phyloP scores from a whole-genome alignment of 78 protist species.

The Speleostelium caveatum region DNA sequence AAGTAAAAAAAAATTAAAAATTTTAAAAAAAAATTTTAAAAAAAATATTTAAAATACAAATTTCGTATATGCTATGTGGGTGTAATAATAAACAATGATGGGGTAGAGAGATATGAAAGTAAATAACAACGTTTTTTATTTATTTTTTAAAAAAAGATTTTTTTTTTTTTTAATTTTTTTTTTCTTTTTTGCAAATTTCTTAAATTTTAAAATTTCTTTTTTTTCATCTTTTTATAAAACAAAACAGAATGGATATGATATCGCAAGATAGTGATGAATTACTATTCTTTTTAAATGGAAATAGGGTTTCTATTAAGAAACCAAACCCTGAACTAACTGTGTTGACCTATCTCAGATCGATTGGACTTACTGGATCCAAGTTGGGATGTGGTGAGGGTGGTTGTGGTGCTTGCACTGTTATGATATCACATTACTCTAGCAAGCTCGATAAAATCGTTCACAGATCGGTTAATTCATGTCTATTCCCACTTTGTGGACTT shows the following conservation, averaged over 20 bases:
- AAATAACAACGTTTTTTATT: not conserved
- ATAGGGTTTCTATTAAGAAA: slow-evolving; percentile 6
- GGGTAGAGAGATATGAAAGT: too few relatives aligned
- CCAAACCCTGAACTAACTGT: slow-evolving; percentile 57
- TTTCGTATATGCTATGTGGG: too few relatives aligned
- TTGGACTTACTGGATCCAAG: slow-evolving; percentile 92
- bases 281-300: slow-evolving; percentile 63
- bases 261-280: not conserved
- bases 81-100: too few relatives aligned
- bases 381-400: slow-evolving; percentile 97
- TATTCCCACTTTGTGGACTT: slow-evolving; percentile 86
- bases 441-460: slow-evolving; percentile 37
- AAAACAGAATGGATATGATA: not conserved
- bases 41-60: too few relatives aligned
- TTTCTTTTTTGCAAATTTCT: not conserved
- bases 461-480: slow-evolving; percentile 88
- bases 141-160: not conserved
- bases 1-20: too few relatives aligned
- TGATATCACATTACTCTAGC: slow-evolving; percentile 55
- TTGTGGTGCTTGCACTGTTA: slow-evolving; percentile 97
- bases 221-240: not conserved
- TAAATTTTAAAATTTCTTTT: not conserved
- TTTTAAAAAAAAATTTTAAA: too few relatives aligned
- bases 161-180: not conserved
- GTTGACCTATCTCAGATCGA: slow-evolving; percentile 31